Percentiles rank a stretch among this genome's conserved stretches.
Conservation (phyloP, 306 rosid genomes). For the Myrica gale region DNA sequence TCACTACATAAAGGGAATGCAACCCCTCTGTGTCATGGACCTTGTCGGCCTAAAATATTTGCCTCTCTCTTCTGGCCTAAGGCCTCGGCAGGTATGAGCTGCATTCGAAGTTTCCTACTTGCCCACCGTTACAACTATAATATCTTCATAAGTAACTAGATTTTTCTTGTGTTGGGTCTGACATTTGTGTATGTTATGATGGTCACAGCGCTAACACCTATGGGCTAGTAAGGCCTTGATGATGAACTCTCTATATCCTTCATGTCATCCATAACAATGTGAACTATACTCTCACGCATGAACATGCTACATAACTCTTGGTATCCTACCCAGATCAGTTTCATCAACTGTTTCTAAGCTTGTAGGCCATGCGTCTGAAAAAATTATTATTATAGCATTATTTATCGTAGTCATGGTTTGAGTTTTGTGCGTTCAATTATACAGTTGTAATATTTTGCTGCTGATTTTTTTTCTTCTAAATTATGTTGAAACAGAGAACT, state of each 20-base stretch:
- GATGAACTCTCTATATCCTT: no score
- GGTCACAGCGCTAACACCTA: no score
- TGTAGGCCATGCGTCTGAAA: background rate
- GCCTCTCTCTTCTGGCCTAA: background rate
- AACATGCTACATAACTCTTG: background rate
- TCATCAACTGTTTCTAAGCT: background rate
- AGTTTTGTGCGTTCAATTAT: background rate
- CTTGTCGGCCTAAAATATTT: background rate
- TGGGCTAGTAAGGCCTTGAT: no score
- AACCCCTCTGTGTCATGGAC: background rate
- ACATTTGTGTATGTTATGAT: no score
- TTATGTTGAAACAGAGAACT: conserved; percentile 1
- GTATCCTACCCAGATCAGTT: background rate
- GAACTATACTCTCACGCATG: background rate
- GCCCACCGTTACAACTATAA: background rate
- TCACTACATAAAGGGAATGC: background rate
- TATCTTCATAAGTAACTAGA: no score
- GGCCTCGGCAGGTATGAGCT: background rate
- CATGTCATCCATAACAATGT: no score
- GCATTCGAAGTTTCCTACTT: background rate
- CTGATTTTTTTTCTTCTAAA: background rate
- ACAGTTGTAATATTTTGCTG: background rate
- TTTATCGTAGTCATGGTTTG: background rate
- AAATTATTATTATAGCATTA: background rate
- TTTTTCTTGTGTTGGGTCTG: background rate